These are phyloP conservation scores for Posidonia australis DNA, from an alignment of 106 monocot species.

Conservation along the genomic window DNA sequence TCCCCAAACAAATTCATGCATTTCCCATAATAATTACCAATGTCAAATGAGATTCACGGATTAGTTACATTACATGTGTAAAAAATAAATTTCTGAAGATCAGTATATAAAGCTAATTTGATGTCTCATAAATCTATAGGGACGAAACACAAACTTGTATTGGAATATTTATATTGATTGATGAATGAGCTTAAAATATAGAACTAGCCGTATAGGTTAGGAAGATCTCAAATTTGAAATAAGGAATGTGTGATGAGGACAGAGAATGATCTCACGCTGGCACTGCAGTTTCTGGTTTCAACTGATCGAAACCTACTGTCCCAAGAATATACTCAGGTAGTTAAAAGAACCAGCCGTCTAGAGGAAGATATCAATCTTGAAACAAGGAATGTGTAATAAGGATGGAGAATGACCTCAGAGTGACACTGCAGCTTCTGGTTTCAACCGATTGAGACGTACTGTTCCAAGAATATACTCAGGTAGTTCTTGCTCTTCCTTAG, in stretches of 20 bases:
- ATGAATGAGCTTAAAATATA: no score
- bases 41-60: no score
- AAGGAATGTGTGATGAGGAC: neutral
- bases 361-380: neutral
- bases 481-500: conserved; percentile 66
- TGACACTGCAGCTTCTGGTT: conserved; percentile 42
- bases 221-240: neutral
- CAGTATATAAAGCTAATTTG: no score
- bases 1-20: no score
- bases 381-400: neutral
- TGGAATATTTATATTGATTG: no score
- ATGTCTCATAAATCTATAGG: no score
- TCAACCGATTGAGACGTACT: conserved; percentile 60
- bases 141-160: no score
- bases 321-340: conserved; percentile 88
- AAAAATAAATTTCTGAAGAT: no score
- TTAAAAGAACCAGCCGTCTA: neutral
- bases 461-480: conserved; percentile 90
- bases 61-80: no score
- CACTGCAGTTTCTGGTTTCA: conserved; percentile 54
- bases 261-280: conserved; percentile 18
- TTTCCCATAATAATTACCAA: no score
- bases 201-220: no score
- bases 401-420: conserved; percentile 17
- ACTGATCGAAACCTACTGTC: conserved; percentile 52